Evolutionary conservation across 352 stramenopile genomes (phyloP).

Genomic region (Phytophthora sansomeana): DNA sequence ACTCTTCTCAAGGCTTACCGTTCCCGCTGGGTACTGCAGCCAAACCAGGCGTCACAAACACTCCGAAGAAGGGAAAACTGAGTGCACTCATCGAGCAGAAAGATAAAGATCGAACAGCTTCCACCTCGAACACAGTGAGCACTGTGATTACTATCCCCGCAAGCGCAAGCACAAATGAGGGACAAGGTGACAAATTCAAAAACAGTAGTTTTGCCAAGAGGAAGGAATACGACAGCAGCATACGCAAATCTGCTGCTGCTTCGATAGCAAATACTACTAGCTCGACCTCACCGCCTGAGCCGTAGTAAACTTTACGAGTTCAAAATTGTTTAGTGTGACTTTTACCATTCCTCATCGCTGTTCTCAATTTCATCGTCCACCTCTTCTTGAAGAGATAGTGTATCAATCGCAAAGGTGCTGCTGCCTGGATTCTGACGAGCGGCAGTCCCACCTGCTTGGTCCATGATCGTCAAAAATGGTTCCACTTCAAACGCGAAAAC

Average conservation of each 20-base stretch:
- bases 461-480: slow-evolving; percentile 66
- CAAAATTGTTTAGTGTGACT: slow-evolving; percentile 41
- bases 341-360: slow-evolving; percentile 61
- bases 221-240: slow-evolving; percentile 75
- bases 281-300: slow-evolving; percentile 26
- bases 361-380: slow-evolving; percentile 81
- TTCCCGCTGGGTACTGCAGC: slow-evolving; percentile 26
- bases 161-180: slow-evolving; percentile 3
- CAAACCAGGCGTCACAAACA: slow-evolving; percentile 50
- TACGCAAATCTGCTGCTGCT: slow-evolving; percentile 48
- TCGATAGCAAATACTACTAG: slow-evolving; percentile 21
- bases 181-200: slow-evolving; percentile 60
- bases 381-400: slow-evolving; percentile 28
- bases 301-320: slow-evolving; percentile 16
- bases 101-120: slow-evolving; percentile 46
- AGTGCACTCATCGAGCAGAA: slow-evolving; percentile 66
- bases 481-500: slow-evolving; percentile 75
- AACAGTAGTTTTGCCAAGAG: slow-evolving; percentile 76
- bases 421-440: slow-evolving; percentile 1
- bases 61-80: slow-evolving; percentile 65
- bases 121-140: slow-evolving; percentile 7
- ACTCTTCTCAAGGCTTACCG: slow-evolving; percentile 23
- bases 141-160: slow-evolving; percentile 10
- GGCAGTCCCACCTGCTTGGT: slow-evolving; percentile 15
- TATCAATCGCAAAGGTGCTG: slow-evolving; percentile 19